These are phyloP conservation scores for Rhododendron simsii DNA, from an alignment of 148 eudicot genomes.

Conservation along the genomic window DNA sequence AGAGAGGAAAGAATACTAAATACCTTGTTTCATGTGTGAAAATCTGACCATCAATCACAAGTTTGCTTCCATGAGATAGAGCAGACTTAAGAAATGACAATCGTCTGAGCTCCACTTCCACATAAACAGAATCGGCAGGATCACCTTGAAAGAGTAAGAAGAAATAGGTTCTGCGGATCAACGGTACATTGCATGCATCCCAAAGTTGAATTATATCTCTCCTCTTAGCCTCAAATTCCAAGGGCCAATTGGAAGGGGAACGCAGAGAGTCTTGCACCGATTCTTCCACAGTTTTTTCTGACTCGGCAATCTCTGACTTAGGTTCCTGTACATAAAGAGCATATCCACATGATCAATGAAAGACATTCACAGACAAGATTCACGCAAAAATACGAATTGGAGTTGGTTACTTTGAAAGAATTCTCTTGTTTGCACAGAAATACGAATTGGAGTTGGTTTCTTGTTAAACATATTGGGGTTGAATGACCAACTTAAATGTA, in stretches of 20 bases:
- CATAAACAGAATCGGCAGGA: slow-evolving; percentile 76
- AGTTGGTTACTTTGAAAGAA: not conserved
- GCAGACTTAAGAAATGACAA: slow-evolving; percentile 69
- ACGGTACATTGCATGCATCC: slow-evolving; percentile 72
- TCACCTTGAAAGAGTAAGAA: slow-evolving; percentile 88
- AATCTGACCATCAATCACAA: slow-evolving; percentile 50
- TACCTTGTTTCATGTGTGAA: slow-evolving; percentile 54
- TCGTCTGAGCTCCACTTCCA: slow-evolving; percentile 88
- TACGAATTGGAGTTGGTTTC: not conserved
- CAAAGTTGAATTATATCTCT: slow-evolving; percentile 68
- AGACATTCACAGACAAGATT: not conserved
- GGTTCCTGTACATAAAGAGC: slow-evolving; percentile 19
- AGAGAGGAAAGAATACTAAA: not conserved
- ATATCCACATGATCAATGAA: slow-evolving; percentile 3
- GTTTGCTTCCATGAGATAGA: slow-evolving; percentile 41
- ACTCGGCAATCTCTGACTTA: slow-evolving; percentile 27
- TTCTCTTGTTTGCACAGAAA: not conserved
- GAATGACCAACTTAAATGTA: not conserved
- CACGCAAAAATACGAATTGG: not conserved
- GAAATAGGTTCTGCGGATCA: slow-evolving; percentile 79
- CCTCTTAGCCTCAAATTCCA: slow-evolving; percentile 62
- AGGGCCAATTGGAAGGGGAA: slow-evolving; percentile 38
- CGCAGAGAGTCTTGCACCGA: slow-evolving; percentile 20
- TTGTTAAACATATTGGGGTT: not conserved
- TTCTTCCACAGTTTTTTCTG: slow-evolving; percentile 11